phyloP scores from a whole-genome alignment of 1,284 basidiomycete species.

The Cutaneotrichosporon cutaneum region DNA sequence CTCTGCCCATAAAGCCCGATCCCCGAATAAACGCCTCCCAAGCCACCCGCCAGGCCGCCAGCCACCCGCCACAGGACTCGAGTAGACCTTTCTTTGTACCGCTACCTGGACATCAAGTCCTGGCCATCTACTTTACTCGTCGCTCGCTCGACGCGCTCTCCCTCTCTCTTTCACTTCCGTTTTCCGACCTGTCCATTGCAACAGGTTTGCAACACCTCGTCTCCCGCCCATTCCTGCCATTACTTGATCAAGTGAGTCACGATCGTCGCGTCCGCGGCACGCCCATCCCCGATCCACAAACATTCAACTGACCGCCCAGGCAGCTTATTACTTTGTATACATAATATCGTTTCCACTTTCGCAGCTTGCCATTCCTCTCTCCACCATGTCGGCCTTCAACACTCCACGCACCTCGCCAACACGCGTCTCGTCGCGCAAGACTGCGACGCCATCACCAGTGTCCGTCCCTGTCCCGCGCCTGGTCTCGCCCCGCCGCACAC shows the following conservation, averaged over 20 bases:
- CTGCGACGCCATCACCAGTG: slow-evolving; percentile 1
- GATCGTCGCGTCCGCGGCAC: neutral
- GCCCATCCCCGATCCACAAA: neutral
- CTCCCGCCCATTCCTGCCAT: neutral
- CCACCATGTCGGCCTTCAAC: neutral
- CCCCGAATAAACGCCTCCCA: no score
- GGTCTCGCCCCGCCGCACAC: slow-evolving; percentile 28
- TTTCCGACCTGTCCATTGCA: neutral
- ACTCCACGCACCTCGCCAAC: neutral
- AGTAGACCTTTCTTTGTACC: no score
- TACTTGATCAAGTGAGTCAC: neutral
- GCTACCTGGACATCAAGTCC: neutral
- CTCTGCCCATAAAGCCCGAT: no score
- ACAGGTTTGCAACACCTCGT: neutral
- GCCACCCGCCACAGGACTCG: no score
- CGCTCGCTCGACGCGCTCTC: neutral
- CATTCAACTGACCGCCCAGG: no score
- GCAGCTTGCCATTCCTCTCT: neutral
- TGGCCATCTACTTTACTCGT: neutral
- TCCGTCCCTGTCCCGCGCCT: neutral
- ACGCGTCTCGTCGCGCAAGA: slow-evolving; percentile 9
- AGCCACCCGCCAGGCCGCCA: no score
- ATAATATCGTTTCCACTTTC: neutral
- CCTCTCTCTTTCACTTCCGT: neutral
- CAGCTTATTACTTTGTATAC: no score